These are phyloP conservation scores for Candida pseudoviswanathii DNA, from an alignment of 1,139 yeast genomes.

Conservation along the genomic window DNA sequence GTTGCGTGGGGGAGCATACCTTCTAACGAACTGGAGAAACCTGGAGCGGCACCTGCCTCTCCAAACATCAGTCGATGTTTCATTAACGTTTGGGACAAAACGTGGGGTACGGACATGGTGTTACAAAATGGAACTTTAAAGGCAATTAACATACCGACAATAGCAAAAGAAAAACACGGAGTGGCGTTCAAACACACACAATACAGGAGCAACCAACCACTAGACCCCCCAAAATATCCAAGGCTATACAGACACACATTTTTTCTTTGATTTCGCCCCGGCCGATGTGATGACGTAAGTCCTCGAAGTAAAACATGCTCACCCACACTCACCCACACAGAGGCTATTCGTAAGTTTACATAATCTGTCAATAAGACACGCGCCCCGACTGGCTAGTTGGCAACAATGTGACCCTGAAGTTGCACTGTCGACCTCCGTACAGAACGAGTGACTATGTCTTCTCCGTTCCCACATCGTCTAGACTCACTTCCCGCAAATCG, in stretches of 20 bases:
- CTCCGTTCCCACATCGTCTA: neutral
- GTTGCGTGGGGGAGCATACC: neutral
- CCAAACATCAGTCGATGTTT: neutral
- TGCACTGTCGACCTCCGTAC: neutral
- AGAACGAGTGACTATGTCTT: neutral
- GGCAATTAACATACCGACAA: too few relatives aligned
- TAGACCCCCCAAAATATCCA: too few relatives aligned
- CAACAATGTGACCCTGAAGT: neutral
- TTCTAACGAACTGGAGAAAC: neutral
- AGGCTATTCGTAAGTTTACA: too few relatives aligned
- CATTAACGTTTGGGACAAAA: neutral
- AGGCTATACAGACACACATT: too few relatives aligned
- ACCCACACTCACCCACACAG: too few relatives aligned
- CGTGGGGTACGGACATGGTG: constrained; percentile 1
- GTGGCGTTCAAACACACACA: too few relatives aligned
- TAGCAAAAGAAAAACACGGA: too few relatives aligned
- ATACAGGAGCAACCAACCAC: too few relatives aligned
- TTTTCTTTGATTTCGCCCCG: too few relatives aligned
- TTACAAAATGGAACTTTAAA: neutral
- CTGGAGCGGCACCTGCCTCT: neutral
- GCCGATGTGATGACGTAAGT: too few relatives aligned
- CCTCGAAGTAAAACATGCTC: too few relatives aligned
- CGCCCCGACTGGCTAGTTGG: neutral
- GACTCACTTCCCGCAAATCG: neutral
- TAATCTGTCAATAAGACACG: too few relatives aligned